Percentiles rank a stretch among this genome's conserved stretches.
Conservation (phyloP, 345 rosid species). For the Lenwebbia sp. region DNA sequence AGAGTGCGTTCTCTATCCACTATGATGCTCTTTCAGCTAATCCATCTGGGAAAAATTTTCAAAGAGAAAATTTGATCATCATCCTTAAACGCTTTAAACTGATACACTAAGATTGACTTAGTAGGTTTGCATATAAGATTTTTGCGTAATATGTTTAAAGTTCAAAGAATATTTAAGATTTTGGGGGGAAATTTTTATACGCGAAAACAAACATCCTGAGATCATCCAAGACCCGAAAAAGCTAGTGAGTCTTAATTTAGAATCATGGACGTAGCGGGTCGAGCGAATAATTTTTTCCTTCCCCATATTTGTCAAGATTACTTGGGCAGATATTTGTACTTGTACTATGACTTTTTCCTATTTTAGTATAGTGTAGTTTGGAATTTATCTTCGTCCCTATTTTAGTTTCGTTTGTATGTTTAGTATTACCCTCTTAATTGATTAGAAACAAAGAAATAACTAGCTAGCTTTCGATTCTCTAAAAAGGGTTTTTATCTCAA, state of each 20-base stretch:
- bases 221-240: background rate
- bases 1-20: slow-evolving; percentile 18
- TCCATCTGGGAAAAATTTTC: background rate
- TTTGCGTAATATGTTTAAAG: background rate
- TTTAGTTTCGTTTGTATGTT: background rate
- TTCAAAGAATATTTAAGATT: background rate
- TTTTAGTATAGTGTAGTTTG: background rate
- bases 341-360: background rate
- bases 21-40: background rate
- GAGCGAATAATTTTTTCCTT: background rate
- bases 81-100: background rate
- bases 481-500: background rate
- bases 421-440: background rate
- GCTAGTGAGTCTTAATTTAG: background rate
- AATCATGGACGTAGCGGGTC: background rate
- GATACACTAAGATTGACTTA: background rate
- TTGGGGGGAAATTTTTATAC: background rate
- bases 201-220: background rate
- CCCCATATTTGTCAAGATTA: background rate
- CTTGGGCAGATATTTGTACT: background rate
- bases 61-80: background rate
- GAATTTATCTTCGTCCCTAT: background rate
- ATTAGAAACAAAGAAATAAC: background rate
- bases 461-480: background rate
- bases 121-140: background rate